These are phyloP conservation scores for Chaetomium globosum DNA, from an alignment of 2,329 filamentous ascomycete species.

Conservation along the genomic window DNA sequence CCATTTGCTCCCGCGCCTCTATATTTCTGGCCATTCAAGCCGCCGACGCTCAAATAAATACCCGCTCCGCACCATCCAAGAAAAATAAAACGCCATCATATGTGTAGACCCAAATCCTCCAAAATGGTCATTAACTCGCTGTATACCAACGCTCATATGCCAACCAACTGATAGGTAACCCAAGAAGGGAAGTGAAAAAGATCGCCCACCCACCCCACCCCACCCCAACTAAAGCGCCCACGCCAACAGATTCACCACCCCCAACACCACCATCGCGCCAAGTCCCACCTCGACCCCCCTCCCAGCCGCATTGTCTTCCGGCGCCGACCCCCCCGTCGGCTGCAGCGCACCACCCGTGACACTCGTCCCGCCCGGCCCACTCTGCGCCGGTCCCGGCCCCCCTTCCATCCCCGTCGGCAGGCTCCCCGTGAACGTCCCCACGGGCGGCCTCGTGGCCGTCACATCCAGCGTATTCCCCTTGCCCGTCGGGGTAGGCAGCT, in stretches of 20 bases:
- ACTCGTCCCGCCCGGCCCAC: constrained; percentile 5
- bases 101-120: constrained; percentile 6
- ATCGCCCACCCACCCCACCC: too few species aligned
- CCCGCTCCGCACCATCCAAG: neutral
- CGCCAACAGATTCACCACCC: constrained; percentile 22
- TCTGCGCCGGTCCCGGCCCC: constrained; percentile 28
- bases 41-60: neutral
- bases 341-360: neutral
- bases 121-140: neutral
- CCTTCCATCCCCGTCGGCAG: constrained; percentile 25
- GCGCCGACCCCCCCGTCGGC: neutral
- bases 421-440: constrained; percentile 27
- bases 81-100: neutral
- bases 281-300: constrained; percentile 14
- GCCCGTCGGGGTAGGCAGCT: constrained; percentile 23
- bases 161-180: neutral
- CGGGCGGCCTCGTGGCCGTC: constrained; percentile 25
- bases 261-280: constrained; percentile 12
- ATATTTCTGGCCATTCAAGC: neutral
- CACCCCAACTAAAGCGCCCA: constrained; percentile 15
- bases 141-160: neutral
- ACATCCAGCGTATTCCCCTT: constrained; percentile 23
- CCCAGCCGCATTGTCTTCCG: constrained; percentile 8
- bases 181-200: neutral
- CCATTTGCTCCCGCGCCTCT: neutral